A percentile compares a stretch with the other conserved stretches of the same genome.
Evolutionary conservation across 441 rosid genomes (phyloP).

Genomic region (Gossypium gossypioides): DNA sequence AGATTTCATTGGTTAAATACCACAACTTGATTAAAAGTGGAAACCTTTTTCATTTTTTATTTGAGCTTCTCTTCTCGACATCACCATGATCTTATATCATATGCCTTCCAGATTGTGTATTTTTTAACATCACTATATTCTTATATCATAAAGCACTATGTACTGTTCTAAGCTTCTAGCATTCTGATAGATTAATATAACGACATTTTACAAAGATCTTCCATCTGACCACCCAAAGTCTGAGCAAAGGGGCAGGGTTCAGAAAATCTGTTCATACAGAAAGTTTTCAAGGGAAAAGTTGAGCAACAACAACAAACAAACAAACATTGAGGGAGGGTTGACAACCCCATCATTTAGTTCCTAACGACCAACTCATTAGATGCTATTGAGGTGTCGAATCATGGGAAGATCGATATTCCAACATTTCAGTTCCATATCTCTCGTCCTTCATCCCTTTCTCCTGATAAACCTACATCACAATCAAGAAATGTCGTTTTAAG

Average conservation of each 20-base stretch:
- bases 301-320: neutral
- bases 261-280: neutral
- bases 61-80: neutral
- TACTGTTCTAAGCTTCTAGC: neutral
- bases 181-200: neutral
- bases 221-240: neutral
- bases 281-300: neutral
- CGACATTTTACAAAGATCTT: neutral
- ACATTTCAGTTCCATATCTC: conserved; percentile 59
- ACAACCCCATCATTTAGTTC: neutral
- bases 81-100: too few species aligned
- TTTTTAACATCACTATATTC: neutral
- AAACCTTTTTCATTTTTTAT: conserved; percentile 4
- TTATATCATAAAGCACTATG: neutral
- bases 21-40: neutral
- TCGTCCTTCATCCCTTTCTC: conserved; percentile 65
- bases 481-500: neutral
- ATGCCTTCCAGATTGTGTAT: neutral
- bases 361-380: neutral
- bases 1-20: conserved; percentile 10
- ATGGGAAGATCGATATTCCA: conserved; percentile 40
- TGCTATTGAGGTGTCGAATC: conserved; percentile 21
- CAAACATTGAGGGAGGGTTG: neutral
- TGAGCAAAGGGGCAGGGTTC: neutral
- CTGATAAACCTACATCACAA: conserved; percentile 51